Evolutionary conservation across 139 green algal genomes (phyloP).

Genomic region (Auxenochlorella pyrenoidosa): DNA sequence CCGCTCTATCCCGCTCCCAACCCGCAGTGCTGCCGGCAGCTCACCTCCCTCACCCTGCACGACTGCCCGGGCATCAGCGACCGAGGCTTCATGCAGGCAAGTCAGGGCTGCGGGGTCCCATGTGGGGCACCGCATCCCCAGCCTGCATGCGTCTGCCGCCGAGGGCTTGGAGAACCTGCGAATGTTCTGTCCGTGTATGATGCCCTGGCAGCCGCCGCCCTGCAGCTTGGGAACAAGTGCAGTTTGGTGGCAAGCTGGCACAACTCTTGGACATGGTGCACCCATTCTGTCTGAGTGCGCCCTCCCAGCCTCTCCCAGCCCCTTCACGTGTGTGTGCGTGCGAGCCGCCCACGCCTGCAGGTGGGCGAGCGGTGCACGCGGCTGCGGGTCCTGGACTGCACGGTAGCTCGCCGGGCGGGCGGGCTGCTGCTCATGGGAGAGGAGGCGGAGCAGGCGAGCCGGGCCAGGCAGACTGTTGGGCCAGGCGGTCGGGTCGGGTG

Average conservation of each 20-base stretch:
- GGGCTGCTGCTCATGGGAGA: slow-evolving; percentile 9
- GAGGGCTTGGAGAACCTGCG: background rate
- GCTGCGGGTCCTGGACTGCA: slow-evolving; percentile 35
- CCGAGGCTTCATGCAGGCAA: background rate
- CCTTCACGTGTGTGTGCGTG: too few species aligned
- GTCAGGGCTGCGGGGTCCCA: background rate
- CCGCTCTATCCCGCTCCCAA: too few species aligned
- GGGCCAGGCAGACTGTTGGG: too few species aligned
- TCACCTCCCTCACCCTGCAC: slow-evolving; percentile 34
- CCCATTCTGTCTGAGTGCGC: too few species aligned
- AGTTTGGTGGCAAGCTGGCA: too few species aligned
- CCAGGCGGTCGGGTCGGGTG: background rate
- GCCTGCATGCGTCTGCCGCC: background rate
- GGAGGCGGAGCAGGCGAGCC: slow-evolving; percentile 8
- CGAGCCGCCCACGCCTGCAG: background rate
- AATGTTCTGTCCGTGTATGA: background rate
- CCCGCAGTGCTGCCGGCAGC: slow-evolving; percentile 18
- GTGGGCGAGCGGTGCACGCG: slow-evolving; percentile 36
- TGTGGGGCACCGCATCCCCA: too few species aligned
- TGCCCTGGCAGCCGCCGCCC: too few species aligned
- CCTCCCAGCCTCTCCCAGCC: too few species aligned
- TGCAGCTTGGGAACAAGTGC: too few species aligned
- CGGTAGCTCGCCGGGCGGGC: slow-evolving; percentile 5
- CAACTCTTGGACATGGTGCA: too few species aligned
- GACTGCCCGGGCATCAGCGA: slow-evolving; percentile 41